These are phyloP conservation scores for Fusarium sp. DNA, from an alignment of 2,329 filamentous ascomycete genomes.

Conservation along the genomic window DNA sequence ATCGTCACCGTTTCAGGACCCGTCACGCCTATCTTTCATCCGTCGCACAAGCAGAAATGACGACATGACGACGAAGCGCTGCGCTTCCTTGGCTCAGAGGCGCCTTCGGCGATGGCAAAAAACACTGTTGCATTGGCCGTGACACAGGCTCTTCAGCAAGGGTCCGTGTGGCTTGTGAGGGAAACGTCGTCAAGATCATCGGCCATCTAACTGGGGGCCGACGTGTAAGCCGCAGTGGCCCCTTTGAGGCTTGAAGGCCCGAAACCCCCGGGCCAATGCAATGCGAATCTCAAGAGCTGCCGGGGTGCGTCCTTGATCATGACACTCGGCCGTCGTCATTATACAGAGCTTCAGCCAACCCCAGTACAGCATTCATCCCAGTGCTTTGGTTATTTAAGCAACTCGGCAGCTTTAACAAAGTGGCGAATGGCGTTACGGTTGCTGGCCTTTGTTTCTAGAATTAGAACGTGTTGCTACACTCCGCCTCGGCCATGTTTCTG, in stretches of 20 bases:
- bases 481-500: not conserved
- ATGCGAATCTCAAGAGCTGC: not conserved
- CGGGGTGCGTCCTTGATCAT: not conserved
- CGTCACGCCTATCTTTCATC: slow-evolving; percentile 29
- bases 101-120: slow-evolving; percentile 17
- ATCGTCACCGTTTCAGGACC: slow-evolving; percentile 36
- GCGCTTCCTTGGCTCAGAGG: slow-evolving; percentile 19
- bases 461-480: slow-evolving; percentile 9
- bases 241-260: slow-evolving; percentile 16
- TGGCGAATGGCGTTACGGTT: slow-evolving; percentile 11
- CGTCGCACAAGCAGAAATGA: slow-evolving; percentile 34
- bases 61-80: slow-evolving; percentile 38
- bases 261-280: slow-evolving; percentile 6
- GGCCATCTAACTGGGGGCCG: slow-evolving; percentile 7
- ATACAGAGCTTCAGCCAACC: slow-evolving; percentile 7
- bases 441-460: slow-evolving; percentile 4
- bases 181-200: slow-evolving; percentile 15
- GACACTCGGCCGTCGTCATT: slow-evolving; percentile 3
- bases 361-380: not conserved
- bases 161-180: slow-evolving; percentile 30
- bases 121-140: slow-evolving; percentile 7
- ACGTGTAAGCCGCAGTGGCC: slow-evolving; percentile 13
- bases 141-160: slow-evolving; percentile 12
- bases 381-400: not conserved
- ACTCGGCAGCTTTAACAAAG: slow-evolving; percentile 5